These are phyloP conservation scores for Chytridium lagenaria DNA, from an alignment of 371 early-diverging fungal species.

Conservation along the genomic window DNA sequence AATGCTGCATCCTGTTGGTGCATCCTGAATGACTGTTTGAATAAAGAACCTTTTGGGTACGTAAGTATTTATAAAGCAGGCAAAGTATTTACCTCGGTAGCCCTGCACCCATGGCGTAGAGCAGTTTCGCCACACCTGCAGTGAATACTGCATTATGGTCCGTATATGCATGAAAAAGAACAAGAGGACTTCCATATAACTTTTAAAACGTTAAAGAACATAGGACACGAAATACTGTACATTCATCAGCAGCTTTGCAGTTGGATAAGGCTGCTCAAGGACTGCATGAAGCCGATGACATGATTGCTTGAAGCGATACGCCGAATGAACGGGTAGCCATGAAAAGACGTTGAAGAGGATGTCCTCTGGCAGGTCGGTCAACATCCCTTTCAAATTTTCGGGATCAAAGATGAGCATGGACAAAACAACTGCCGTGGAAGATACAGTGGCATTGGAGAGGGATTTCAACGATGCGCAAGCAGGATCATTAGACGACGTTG, in stretches of 20 bases:
- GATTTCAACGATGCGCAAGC: not conserved
- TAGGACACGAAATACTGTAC: not conserved
- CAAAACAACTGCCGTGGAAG: not conserved
- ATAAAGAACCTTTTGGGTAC: conserved; percentile 21
- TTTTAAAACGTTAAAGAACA: not conserved
- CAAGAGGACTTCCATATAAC: conserved; percentile 22
- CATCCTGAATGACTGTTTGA: conserved; percentile 21
- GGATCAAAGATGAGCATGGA: not conserved
- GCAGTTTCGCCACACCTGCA: conserved; percentile 9
- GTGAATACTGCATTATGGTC: conserved; percentile 5
- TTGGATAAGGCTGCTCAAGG: conserved; percentile 8
- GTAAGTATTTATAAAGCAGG: not conserved
- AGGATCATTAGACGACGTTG: not conserved
- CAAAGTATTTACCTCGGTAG: conserved; percentile 11
- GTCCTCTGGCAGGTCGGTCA: conserved; percentile 9
- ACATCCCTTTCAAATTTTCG: not conserved
- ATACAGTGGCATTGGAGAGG: not conserved
- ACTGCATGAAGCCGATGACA: not conserved
- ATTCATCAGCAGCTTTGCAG: conserved; percentile 11
- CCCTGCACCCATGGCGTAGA: conserved; percentile 19
- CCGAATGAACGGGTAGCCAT: not conserved
- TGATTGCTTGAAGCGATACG: not conserved
- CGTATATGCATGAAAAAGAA: conserved; percentile 12
- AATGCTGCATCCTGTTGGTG: too few relatives aligned
- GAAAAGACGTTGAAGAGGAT: not conserved